These are phyloP conservation scores for Dimocarpus longan DNA, from an alignment of 345 rosid species.

Conservation along the genomic window DNA sequence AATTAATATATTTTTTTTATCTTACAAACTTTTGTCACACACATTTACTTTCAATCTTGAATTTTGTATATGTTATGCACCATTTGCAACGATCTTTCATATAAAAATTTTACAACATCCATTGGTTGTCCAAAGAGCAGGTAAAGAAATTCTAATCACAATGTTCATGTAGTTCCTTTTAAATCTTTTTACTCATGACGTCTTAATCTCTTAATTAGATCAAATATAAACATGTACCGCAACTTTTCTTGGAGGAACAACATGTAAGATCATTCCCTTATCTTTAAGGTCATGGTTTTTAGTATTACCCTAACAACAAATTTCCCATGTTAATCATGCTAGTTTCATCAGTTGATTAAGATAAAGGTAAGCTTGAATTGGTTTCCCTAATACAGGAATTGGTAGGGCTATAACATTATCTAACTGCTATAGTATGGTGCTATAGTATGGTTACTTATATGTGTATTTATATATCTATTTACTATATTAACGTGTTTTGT, in stretches of 20 bases:
- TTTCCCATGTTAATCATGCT: too few species aligned
- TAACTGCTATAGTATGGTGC: too few species aligned
- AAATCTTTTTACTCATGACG: too few species aligned
- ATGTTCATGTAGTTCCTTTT: slow-evolving; percentile 27
- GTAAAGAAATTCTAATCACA: not conserved
- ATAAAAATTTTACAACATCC: slow-evolving; percentile 57
- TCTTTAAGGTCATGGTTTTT: not conserved
- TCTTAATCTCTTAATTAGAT: too few species aligned
- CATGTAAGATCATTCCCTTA: slow-evolving; percentile 39
- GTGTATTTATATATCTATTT: too few species aligned
- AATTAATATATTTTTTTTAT: too few species aligned
- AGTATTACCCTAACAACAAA: not conserved
- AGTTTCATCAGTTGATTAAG: too few species aligned
- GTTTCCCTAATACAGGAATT: not conserved
- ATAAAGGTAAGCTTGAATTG: too few species aligned
- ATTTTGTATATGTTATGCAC: not conserved
- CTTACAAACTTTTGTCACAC: not conserved
- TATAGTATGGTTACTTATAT: too few species aligned
- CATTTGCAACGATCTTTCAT: slow-evolving; percentile 65
- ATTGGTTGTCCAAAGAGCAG: not conserved
- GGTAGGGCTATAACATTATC: too few species aligned
- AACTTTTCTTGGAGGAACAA: slow-evolving; percentile 35
- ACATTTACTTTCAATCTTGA: not conserved
- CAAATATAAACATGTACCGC: too few species aligned
- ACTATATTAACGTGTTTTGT: too few species aligned